These are phyloP conservation scores for Fusarium sp. DNA, from an alignment of 2,329 filamentous ascomycete species.

Conservation along the genomic window DNA sequence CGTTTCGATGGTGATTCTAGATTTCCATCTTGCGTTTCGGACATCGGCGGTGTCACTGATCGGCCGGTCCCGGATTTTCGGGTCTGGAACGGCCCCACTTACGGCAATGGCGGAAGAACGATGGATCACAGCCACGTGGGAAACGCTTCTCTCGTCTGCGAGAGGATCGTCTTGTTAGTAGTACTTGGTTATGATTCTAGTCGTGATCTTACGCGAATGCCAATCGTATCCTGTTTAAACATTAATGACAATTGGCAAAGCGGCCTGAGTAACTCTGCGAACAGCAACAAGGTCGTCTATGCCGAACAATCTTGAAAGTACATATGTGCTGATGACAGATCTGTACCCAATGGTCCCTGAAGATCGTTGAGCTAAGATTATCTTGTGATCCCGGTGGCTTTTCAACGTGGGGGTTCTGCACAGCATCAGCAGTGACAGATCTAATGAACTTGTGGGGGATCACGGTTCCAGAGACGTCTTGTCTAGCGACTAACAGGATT, in stretches of 20 bases:
- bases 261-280: too few relatives aligned
- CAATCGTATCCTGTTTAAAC: too few relatives aligned
- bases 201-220: too few relatives aligned
- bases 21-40: background rate
- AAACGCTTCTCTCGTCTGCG: too few relatives aligned
- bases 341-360: background rate
- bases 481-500: background rate
- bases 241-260: too few relatives aligned
- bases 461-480: background rate
- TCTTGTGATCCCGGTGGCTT: background rate
- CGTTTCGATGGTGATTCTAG: background rate
- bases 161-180: too few relatives aligned
- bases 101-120: background rate
- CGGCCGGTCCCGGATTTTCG: slow-evolving; percentile 12
- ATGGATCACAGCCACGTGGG: background rate
- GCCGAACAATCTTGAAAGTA: background rate
- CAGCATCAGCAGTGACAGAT: slow-evolving; percentile 3
- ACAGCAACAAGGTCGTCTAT: too few relatives aligned
- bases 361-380: background rate
- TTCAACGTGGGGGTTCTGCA: slow-evolving; percentile 3
- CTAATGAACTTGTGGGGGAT: slow-evolving; percentile 20
- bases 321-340: background rate
- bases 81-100: slow-evolving; percentile 10
- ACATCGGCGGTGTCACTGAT: background rate
- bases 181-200: too few relatives aligned